These are phyloP conservation scores for Saturnispora galanensis DNA, from an alignment of 805 yeast genomes.

Conservation along the genomic window DNA sequence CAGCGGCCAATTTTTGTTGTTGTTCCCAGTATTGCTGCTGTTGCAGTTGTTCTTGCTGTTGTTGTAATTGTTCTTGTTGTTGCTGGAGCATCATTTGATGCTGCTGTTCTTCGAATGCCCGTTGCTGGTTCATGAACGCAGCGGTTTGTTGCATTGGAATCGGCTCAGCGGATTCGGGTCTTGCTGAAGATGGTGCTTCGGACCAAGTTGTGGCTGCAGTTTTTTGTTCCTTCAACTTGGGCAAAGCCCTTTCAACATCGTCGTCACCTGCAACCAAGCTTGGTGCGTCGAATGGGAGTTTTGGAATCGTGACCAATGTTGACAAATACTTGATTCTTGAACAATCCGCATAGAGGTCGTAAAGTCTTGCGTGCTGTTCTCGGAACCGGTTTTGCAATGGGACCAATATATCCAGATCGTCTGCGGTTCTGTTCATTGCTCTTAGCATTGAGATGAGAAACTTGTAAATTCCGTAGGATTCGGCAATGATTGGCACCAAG, in stretches of 20 bases:
- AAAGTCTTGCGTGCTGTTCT: conserved; percentile 58
- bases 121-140: conserved; percentile 37
- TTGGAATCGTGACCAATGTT: conserved; percentile 71
- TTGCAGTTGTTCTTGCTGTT: conserved; percentile 56
- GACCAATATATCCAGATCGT: conserved; percentile 64
- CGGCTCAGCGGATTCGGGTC: conserved; percentile 3
- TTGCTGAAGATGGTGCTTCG: conserved; percentile 32
- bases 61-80: conserved; percentile 54
- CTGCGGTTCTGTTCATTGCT: conserved; percentile 68
- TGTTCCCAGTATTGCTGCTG: conserved; percentile 68
- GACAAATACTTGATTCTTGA: conserved; percentile 74
- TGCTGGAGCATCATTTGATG: conserved; percentile 49
- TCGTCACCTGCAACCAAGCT: conserved; percentile 41
- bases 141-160: conserved; percentile 39
- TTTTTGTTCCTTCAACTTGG: conserved; percentile 21
- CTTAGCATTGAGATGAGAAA: conserved; percentile 84
- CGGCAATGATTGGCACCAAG: conserved; percentile 81
- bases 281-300: conserved; percentile 51
- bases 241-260: conserved; percentile 29
- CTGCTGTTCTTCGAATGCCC: conserved; percentile 49
- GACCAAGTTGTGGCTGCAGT: conserved; percentile 14
- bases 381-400: conserved; percentile 65
- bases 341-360: conserved; percentile 85
- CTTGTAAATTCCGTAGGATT: conserved; percentile 86
- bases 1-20: conserved; percentile 62